Base-by-base conservation (phyloP, 2,329 filamentous ascomycete genomes). In the Colletotrichum echinochloae region DNA sequence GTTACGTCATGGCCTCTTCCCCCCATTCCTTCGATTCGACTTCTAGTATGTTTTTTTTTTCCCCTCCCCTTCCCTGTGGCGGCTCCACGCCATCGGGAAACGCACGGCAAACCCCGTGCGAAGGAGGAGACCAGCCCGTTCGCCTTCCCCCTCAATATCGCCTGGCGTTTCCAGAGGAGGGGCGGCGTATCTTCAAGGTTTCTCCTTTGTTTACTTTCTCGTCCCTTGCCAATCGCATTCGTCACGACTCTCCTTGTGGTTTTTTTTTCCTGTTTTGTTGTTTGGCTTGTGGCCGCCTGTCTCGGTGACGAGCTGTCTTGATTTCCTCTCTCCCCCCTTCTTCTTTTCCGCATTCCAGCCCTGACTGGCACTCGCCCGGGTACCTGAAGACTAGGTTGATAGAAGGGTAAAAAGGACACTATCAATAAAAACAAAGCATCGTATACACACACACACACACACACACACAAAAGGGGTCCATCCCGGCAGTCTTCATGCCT, bases 1-100 rank as follows among this genome's bases (percentile, higher is more conserved):
- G 28, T 65, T 46, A 65, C 65, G 65, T 65, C 51, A 65, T 60
- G 12, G 64, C 46, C 57, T n/a, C n/a, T n/a, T n/a, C 9, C 41
- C 41, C n/a, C n/a, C n/a, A n/a, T n/a, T n/a, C n/a, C n/a, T n/a
- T n/a, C n/a, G n/a, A n/a, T n/a, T n/a, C n/a, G n/a, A n/a, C n/a
- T n/a, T n/a, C n/a, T n/a, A n/a, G n/a, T n/a, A n/a, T n/a, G n/a
- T n/a, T n/a, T n/a, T n/a, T n/a, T n/a, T n/a, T n/a, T n/a, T n/a
- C n/a, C n/a, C 51, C 51, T 28, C 33, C 48, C 8, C 44, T 23
- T 14, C 16, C 33, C 18, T 20, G 41, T n/a, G 41, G 41, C 41
- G 3, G 5, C 12, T 46, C 35, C 35, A 33, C 30, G 8, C 8
- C 5, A 8, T 11, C 1, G 33, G 52, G 49, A 20, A 30, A 33